These are phyloP conservation scores for Eucalyptus cloeziana DNA, from an alignment of 345 rosid species.

Conservation along the genomic window DNA sequence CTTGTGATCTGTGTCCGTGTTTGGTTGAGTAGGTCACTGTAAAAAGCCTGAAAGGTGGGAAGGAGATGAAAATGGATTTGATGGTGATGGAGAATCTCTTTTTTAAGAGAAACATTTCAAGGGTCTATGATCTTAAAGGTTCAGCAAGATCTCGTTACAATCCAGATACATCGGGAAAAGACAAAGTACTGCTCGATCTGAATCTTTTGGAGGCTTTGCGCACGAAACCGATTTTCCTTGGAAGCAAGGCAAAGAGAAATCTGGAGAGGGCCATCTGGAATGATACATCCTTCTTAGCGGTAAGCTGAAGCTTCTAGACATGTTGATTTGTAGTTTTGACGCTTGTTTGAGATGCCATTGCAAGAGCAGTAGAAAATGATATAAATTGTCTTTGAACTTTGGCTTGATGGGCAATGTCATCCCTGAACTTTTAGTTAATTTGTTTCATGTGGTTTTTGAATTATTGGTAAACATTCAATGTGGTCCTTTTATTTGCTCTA, in stretches of 20 bases:
- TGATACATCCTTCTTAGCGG: constrained; percentile 85
- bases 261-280: constrained; percentile 98
- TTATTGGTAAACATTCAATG: not conserved
- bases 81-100: constrained; percentile 99
- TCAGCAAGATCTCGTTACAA: constrained; percentile 78
- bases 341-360: not conserved
- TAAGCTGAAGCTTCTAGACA: constrained; percentile 17
- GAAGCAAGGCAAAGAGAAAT: constrained; percentile 91
- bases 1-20: not conserved
- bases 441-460: not conserved
- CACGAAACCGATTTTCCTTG: constrained; percentile 86
- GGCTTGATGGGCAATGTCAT: not conserved
- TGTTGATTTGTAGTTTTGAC: not conserved
- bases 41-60: constrained; percentile 76
- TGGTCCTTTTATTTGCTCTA: not conserved
- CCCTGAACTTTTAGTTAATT: not conserved
- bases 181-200: constrained; percentile 78
- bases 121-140: constrained; percentile 91
- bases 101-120: constrained; percentile 55
- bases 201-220: constrained; percentile 72
- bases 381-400: not conserved
- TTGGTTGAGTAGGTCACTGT: constrained; percentile 46
- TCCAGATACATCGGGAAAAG: constrained; percentile 61
- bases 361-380: not conserved
- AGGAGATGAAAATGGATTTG: constrained; percentile 84